A percentile compares a stretch with the other conserved stretches of the same genome.
Evolutionary conservation across 805 yeast genomes (phyloP).

Genomic region (Yarrowia sp.): DNA sequence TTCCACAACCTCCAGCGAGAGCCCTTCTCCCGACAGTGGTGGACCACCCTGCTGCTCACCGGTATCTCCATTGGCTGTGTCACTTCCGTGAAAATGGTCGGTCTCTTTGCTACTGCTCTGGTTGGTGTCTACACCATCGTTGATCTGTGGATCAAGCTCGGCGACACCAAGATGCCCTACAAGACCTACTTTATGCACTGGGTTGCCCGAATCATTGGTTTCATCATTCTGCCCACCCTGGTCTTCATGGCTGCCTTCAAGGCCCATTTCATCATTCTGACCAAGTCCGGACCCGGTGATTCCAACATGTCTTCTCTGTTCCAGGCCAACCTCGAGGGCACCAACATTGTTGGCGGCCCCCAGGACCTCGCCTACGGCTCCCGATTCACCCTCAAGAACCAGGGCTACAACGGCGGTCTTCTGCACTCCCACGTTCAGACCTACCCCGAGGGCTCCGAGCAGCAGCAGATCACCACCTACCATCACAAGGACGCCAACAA

Average conservation of each 20-base stretch:
- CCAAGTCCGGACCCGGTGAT: slow-evolving; percentile 90
- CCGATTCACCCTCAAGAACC: slow-evolving; percentile 67
- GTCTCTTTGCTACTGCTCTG: slow-evolving; percentile 83
- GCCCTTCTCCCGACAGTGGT: slow-evolving; percentile 86
- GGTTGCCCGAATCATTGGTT: slow-evolving; percentile 66
- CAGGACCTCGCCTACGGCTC: slow-evolving; percentile 70
- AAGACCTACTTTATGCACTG: slow-evolving; percentile 62
- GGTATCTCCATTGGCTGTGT: slow-evolving; percentile 90
- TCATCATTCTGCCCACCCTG: slow-evolving; percentile 73
- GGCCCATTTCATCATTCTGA: slow-evolving; percentile 77
- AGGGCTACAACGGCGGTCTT: slow-evolving; percentile 73
- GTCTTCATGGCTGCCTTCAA: slow-evolving; percentile 79
- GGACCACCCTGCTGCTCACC: slow-evolving; percentile 87
- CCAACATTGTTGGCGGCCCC: slow-evolving; percentile 70
- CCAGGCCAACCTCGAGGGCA: slow-evolving; percentile 82
- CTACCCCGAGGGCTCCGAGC: slow-evolving; percentile 91
- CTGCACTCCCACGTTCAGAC: slow-evolving; percentile 86
- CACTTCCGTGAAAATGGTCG: slow-evolving; percentile 95
- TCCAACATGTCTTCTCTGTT: slow-evolving; percentile 87
- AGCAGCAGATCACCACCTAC: slow-evolving; percentile 94
- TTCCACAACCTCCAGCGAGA: slow-evolving; percentile 64
- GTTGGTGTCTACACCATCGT: slow-evolving; percentile 90
- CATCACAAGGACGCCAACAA: slow-evolving; percentile 89
- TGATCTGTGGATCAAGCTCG: slow-evolving; percentile 85
- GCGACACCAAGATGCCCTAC: slow-evolving; percentile 56